Conservation (phyloP, 208 protist genomes). For the Trypanosoma scelopori region DNA sequence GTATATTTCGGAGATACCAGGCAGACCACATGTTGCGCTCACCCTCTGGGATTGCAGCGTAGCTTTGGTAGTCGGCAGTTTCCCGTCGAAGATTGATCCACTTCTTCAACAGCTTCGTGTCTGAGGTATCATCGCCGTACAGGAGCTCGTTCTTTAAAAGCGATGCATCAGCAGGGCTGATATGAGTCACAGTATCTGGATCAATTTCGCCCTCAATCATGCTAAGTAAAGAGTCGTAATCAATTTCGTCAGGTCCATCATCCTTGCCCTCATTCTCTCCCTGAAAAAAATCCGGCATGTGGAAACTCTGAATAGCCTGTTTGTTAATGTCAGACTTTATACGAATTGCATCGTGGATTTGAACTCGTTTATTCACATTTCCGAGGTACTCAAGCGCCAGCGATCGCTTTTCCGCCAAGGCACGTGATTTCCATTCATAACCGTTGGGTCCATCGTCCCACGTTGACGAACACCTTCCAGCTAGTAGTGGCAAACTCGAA, state of each 20-base stretch:
- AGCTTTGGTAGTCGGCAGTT: constrained; percentile 69
- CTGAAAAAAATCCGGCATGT: constrained; percentile 17
- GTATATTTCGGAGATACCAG: constrained; percentile 76
- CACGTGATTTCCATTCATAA: constrained; percentile 69
- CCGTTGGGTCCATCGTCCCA: constrained; percentile 56
- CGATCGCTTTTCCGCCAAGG: constrained; percentile 61
- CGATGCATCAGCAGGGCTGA: constrained; percentile 35
- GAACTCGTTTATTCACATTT: constrained; percentile 69
- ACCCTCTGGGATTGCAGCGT: constrained; percentile 57
- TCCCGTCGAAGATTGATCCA: constrained; percentile 57
- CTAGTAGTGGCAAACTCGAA: constrained; percentile 1
- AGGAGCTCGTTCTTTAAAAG: constrained; percentile 63
- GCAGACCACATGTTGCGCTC: constrained; percentile 71
- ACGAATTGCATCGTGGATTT: constrained; percentile 70
- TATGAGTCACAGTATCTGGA: constrained; percentile 34
- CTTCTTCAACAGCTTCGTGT: constrained; percentile 37
- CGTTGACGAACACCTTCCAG: constrained; percentile 14
- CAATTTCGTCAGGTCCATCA: constrained; percentile 23
- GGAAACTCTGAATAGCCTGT: constrained; percentile 18
- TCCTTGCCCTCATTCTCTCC: neutral
- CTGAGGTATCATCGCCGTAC: constrained; percentile 15
- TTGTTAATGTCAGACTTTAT: constrained; percentile 29
- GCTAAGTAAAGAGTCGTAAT: constrained; percentile 23
- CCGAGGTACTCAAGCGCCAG: constrained; percentile 65
- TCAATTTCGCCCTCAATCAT: constrained; percentile 36